A percentile compares a stretch with the other conserved stretches of the same genome.
Evolutionary conservation across 768 basidiomycete species (phyloP).

Genomic region (Sporobolomyces roseus): DNA sequence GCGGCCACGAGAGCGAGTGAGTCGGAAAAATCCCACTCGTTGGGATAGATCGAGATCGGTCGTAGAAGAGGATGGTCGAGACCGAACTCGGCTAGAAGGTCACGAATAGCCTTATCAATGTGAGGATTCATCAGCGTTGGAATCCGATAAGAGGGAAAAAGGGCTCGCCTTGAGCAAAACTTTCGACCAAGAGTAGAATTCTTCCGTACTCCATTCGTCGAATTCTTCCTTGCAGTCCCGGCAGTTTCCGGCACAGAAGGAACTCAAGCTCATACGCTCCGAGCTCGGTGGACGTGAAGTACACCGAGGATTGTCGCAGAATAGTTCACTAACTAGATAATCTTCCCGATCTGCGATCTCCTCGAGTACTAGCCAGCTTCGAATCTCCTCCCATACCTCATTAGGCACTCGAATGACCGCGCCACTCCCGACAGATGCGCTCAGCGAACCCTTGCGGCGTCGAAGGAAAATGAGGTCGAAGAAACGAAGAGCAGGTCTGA

Average conservation of each 20-base stretch:
- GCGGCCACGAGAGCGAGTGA: not conserved
- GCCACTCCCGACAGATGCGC: too few species aligned
- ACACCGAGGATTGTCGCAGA: not conserved
- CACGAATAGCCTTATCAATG: too few species aligned
- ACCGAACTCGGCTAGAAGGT: not conserved
- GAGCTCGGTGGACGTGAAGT: too few species aligned
- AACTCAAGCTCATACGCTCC: too few species aligned
- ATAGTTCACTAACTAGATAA: too few species aligned
- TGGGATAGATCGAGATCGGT: not conserved
- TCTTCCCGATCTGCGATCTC: not conserved
- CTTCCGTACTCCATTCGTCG: too few species aligned
- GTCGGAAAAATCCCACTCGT: not conserved
- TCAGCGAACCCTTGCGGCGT: not conserved
- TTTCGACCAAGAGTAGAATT: too few species aligned
- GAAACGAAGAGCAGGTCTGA: not conserved
- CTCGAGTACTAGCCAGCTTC: not conserved
- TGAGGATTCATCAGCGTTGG: too few species aligned
- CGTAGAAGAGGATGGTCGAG: not conserved
- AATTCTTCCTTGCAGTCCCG: too few species aligned
- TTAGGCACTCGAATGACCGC: not conserved
- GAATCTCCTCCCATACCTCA: constrained; percentile 6
- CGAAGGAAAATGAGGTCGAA: constrained; percentile 8
- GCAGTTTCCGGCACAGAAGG: too few species aligned
- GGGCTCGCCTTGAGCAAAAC: too few species aligned
- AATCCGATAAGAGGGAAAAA: too few species aligned